phyloP scores from a whole-genome alignment of 257 asterid genomes.

The Lycium barbarum region DNA sequence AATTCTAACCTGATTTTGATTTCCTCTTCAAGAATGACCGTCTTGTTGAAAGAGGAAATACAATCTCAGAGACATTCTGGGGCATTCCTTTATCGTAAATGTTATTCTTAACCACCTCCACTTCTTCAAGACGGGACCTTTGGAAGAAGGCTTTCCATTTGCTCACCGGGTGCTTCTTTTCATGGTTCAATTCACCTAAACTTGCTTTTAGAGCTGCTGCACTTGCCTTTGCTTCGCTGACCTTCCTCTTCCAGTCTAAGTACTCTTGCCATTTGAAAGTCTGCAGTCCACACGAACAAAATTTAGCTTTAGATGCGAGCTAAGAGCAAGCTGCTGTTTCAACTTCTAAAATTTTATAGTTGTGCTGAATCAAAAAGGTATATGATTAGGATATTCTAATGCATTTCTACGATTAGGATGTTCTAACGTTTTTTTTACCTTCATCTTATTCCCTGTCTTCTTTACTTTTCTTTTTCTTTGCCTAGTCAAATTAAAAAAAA shows the following conservation, averaged over 20 bases:
- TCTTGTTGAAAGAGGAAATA: constrained; percentile 79
- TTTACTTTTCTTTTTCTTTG: constrained; percentile 9
- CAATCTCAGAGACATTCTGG: constrained; percentile 64
- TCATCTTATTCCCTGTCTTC: not conserved
- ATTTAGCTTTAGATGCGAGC: constrained; percentile 19
- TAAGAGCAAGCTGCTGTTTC: not conserved
- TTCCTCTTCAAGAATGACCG: constrained; percentile 57
- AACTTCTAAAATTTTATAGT: constrained; percentile 7
- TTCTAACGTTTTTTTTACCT: not conserved
- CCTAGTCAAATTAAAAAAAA: not conserved
- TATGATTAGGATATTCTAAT: not conserved
- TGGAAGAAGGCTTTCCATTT: constrained; percentile 79
- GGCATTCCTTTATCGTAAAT: constrained; percentile 70
- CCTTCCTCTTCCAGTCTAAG: constrained; percentile 81
- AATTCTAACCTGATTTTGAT: constrained; percentile 62
- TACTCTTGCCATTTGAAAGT: constrained; percentile 94
- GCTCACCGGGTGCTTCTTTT: constrained; percentile 61
- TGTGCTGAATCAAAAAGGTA: constrained; percentile 5
- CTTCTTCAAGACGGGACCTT: constrained; percentile 78
- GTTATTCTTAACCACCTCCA: constrained; percentile 68
- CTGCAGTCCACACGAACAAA: constrained; percentile 48
- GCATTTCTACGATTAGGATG: not conserved
- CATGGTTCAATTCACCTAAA: constrained; percentile 63
- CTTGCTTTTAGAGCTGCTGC: constrained; percentile 82
- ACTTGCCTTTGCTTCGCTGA: constrained; percentile 85